A percentile compares a stretch with the other conserved stretches of the same genome.
Conservation (phyloP, 2,329 filamentous ascomycete genomes). For the Fusarium nematophilum region DNA sequence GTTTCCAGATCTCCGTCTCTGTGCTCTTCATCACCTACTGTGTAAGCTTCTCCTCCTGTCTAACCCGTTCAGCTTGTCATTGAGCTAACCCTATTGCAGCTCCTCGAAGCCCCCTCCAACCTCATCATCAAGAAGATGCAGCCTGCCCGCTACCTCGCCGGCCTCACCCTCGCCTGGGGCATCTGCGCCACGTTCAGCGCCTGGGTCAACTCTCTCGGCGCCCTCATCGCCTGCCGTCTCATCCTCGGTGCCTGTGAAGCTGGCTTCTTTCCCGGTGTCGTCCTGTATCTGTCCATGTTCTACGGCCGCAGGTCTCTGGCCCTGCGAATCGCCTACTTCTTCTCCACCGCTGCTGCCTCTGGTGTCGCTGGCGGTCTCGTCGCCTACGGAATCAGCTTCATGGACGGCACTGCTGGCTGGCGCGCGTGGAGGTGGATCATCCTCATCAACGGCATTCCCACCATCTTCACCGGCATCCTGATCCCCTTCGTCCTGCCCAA, state of each 20-base stretch:
- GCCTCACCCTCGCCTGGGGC: constrained; percentile 59
- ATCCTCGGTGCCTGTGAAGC: constrained; percentile 55
- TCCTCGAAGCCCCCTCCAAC: constrained; percentile 55
- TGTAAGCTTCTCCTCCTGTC: constrained; percentile 46
- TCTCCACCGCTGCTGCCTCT: constrained; percentile 68
- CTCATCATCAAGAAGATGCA: constrained; percentile 52
- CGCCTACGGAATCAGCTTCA: constrained; percentile 72
- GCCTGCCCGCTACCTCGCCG: constrained; percentile 61
- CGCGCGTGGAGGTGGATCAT: constrained; percentile 77
- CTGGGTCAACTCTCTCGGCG: constrained; percentile 57
- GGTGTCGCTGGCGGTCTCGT: constrained; percentile 74
- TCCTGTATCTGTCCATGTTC: constrained; percentile 69
- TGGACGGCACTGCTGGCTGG: constrained; percentile 68
- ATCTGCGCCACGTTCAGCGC: constrained; percentile 56
- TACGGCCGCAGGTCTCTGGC: constrained; percentile 72
- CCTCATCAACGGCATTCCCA: constrained; percentile 61
- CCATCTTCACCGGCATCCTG: constrained; percentile 63
- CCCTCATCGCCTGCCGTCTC: constrained; percentile 57
- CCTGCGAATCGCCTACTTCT: constrained; percentile 71
- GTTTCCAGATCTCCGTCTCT: constrained; percentile 68
- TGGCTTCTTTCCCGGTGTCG: constrained; percentile 62
- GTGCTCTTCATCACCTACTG: constrained; percentile 53
- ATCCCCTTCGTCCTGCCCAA: constrained; percentile 70
- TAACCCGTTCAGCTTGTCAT: too few species aligned
- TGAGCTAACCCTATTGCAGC: constrained; percentile 20